A percentile compares a stretch with the other conserved stretches of the same genome.
These are phyloP conservation scores for Letharia columbiana DNA, from an alignment of 495 filamentous ascomycete species.

Conservation along the genomic window DNA sequence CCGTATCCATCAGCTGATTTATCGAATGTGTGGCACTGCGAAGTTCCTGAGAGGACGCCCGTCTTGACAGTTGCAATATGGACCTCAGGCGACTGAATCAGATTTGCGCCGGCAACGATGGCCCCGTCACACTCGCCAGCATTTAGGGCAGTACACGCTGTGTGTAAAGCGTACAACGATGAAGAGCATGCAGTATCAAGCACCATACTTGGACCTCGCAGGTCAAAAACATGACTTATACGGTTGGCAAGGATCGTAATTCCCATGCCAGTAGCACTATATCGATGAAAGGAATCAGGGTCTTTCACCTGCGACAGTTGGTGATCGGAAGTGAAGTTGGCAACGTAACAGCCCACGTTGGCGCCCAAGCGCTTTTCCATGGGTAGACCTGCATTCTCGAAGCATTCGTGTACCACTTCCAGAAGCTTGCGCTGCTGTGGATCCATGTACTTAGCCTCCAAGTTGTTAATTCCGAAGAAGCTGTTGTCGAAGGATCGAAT, in stretches of 20 bases:
- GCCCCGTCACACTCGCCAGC: constrained; percentile 19
- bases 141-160: background rate
- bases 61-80: constrained; percentile 35
- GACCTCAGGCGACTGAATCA: constrained; percentile 43
- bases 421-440: too few relatives aligned
- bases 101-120: constrained; percentile 28
- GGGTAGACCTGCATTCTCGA: constrained; percentile 26
- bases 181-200: constrained; percentile 17
- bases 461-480: constrained; percentile 23
- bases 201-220: constrained; percentile 13
- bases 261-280: constrained; percentile 9
- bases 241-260: constrained; percentile 11
- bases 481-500: constrained; percentile 19
- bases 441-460: constrained; percentile 13
- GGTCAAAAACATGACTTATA: constrained; percentile 17
- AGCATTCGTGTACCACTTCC: constrained; percentile 27
- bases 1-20: too few relatives aligned
- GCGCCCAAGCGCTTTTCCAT: too few relatives aligned
- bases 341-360: too few relatives aligned
- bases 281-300: constrained; percentile 14
- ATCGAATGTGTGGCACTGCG: constrained; percentile 48
- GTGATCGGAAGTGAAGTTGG: too few relatives aligned
- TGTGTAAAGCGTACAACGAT: constrained; percentile 2
- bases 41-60: constrained; percentile 27
- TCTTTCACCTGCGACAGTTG: constrained; percentile 22